Evolutionary conservation across 768 basidiomycete genomes (phyloP).

Genomic region (Russula vinacea): DNA sequence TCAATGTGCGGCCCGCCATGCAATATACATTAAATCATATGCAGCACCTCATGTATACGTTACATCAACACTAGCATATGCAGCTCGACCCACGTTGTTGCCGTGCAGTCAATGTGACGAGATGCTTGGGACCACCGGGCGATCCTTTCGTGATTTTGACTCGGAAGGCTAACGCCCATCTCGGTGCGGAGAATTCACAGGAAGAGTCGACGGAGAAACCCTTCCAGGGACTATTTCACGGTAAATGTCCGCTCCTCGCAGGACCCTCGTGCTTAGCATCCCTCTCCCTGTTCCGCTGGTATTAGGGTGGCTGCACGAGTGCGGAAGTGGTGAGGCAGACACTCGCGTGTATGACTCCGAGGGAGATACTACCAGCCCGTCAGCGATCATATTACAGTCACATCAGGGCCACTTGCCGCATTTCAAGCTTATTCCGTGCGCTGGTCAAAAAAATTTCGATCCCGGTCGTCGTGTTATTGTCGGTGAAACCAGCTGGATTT

Average conservation of each 20-base stretch:
- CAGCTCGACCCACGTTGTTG: constrained; percentile 9
- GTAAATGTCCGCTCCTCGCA: not conserved
- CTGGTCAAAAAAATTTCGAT: not conserved
- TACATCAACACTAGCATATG: constrained; percentile 5
- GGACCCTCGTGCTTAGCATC: constrained; percentile 1
- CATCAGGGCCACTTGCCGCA: not conserved
- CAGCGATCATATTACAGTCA: constrained; percentile 8
- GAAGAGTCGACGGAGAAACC: not conserved
- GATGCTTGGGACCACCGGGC: not conserved
- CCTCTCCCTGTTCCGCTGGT: not conserved
- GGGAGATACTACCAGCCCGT: not conserved
- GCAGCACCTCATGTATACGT: constrained; percentile 5
- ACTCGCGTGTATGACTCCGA: not conserved
- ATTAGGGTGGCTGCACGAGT: constrained; percentile 3
- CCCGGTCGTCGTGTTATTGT: not conserved
- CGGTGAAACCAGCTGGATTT: not conserved
- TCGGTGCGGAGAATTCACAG: not conserved
- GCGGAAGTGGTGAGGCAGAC: constrained; percentile 20
- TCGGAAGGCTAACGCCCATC: not conserved
- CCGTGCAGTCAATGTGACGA: constrained; percentile 1
- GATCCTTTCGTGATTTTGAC: constrained; percentile 21
- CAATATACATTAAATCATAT: constrained; percentile 1
- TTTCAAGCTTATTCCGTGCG: not conserved
- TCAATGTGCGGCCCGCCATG: not conserved
- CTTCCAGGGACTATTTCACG: not conserved